Evolutionary conservation across 2,329 filamentous ascomycete species (phyloP).

Genomic region (Fusarium lyarnte): DNA sequence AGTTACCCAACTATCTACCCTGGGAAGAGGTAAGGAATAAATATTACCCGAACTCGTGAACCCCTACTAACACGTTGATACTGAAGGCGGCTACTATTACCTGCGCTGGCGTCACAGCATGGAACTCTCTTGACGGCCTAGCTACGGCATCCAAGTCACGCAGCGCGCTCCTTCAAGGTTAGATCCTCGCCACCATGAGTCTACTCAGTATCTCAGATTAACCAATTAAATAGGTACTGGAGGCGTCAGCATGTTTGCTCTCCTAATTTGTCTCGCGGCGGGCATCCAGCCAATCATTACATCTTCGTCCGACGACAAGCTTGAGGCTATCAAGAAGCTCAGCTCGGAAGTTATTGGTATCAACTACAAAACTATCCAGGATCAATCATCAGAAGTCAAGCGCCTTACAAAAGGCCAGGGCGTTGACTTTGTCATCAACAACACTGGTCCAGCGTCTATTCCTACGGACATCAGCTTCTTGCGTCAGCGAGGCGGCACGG

Average conservation of each 20-base stretch:
- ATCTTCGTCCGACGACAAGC: not conserved
- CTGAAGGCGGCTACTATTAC: not conserved
- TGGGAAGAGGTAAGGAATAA: not conserved
- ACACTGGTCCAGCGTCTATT: not conserved
- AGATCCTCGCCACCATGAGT: too few species aligned
- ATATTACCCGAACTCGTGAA: too few species aligned
- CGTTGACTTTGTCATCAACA: not conserved
- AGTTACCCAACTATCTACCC: not conserved
- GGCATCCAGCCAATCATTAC: not conserved
- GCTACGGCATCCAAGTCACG: rapidly evolving
- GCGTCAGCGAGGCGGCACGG: not conserved
- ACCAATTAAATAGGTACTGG: not conserved
- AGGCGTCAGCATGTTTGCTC: not conserved
- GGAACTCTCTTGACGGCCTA: not conserved
- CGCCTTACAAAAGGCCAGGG: rapidly evolving
- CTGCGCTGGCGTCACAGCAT: not conserved
- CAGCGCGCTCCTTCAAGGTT: rapidly evolving
- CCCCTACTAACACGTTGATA: too few species aligned
- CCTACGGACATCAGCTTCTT: not conserved
- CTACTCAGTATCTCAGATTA: too few species aligned
- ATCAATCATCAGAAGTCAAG: rapidly evolving
- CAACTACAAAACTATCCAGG: rapidly evolving
- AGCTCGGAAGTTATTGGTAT: rapidly evolving
- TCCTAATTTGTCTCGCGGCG: not conserved
- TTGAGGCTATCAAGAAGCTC: not conserved